Conservation (phyloP, 768 basidiomycete species). For the Boletus sp. region DNA sequence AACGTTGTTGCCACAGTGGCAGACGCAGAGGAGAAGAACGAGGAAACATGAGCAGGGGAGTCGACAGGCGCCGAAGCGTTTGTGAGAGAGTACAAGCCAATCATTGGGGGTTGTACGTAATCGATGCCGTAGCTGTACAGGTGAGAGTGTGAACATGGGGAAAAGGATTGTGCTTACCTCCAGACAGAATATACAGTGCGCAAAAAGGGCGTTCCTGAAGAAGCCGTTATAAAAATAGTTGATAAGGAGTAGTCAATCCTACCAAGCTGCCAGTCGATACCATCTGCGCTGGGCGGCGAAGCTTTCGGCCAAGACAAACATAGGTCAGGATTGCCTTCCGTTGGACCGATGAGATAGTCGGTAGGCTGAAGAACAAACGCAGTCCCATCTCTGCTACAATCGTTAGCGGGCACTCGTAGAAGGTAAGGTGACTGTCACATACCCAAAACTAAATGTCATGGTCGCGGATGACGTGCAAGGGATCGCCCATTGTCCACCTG, state of each 20-base stretch:
- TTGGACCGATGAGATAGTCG: conserved; percentile 75
- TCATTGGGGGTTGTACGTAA: conserved; percentile 68
- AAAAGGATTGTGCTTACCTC: conserved; percentile 44
- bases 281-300: conserved; percentile 62
- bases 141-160: conserved; percentile 3
- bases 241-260: neutral
- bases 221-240: neutral
- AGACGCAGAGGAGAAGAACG: conserved; percentile 59
- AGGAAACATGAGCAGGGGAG: conserved; percentile 41
- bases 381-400: conserved; percentile 21
- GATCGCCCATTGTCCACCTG: conserved; percentile 71
- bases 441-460: conserved; percentile 73
- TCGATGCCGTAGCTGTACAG: conserved; percentile 67
- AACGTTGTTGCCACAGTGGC: conserved; percentile 66
- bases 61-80: conserved; percentile 45
- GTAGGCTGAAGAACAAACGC: conserved; percentile 66
- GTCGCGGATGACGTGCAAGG: conserved; percentile 63
- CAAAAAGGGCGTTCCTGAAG: conserved; percentile 60
- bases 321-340: conserved; percentile 58
- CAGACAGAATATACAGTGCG: conserved; percentile 77
- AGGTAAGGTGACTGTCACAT: conserved; percentile 13
- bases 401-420: neutral
- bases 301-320: conserved; percentile 79
- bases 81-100: conserved; percentile 67
- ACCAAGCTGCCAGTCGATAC: conserved; percentile 85